A percentile compares a stretch with the other conserved stretches of the same genome.
These are phyloP conservation scores for Vigna unguiculata DNA, from an alignment of 306 rosid genomes.

Conservation along the genomic window DNA sequence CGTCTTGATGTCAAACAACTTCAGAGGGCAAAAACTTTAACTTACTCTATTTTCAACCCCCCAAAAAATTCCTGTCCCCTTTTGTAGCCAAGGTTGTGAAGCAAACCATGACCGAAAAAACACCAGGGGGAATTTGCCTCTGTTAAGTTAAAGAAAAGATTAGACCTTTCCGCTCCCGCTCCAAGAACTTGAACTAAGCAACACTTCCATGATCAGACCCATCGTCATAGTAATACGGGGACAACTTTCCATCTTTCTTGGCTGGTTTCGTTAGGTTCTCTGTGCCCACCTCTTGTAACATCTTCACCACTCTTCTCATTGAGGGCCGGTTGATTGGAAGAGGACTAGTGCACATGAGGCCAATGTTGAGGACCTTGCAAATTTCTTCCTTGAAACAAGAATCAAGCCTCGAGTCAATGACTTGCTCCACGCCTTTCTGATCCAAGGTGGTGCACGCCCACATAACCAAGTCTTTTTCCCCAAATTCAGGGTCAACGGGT, in stretches of 20 bases:
- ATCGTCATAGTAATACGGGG: slow-evolving; percentile 75
- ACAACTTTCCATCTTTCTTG: slow-evolving; percentile 63
- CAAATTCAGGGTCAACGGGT: slow-evolving; percentile 84
- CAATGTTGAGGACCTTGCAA: slow-evolving; percentile 84
- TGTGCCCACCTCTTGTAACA: slow-evolving; percentile 66
- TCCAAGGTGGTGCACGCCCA: slow-evolving; percentile 88
- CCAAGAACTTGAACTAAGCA: slow-evolving; percentile 49
- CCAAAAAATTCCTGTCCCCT: not conserved
- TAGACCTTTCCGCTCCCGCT: not conserved
- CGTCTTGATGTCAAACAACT: slow-evolving; percentile 36
- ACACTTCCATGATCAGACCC: slow-evolving; percentile 76
- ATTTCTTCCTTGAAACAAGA: slow-evolving; percentile 77
- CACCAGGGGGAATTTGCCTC: slow-evolving; percentile 33
- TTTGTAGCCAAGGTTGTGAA: slow-evolving; percentile 28
- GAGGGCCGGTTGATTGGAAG: slow-evolving; percentile 80
- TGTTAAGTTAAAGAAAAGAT: slow-evolving; percentile 32
- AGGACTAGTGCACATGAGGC: slow-evolving; percentile 90
- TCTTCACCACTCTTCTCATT: slow-evolving; percentile 74
- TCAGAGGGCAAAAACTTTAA: slow-evolving; percentile 42
- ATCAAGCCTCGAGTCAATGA: slow-evolving; percentile 72
- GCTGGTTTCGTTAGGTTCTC: slow-evolving; percentile 46
- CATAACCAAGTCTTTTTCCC: slow-evolving; percentile 90
- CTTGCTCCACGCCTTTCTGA: slow-evolving; percentile 78
- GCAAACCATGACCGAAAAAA: slow-evolving; percentile 39
- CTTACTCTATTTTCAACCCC: slow-evolving; percentile 29